phyloP scores from a whole-genome alignment of 2,329 filamentous ascomycete genomes.

The Verticillium longisporum region DNA sequence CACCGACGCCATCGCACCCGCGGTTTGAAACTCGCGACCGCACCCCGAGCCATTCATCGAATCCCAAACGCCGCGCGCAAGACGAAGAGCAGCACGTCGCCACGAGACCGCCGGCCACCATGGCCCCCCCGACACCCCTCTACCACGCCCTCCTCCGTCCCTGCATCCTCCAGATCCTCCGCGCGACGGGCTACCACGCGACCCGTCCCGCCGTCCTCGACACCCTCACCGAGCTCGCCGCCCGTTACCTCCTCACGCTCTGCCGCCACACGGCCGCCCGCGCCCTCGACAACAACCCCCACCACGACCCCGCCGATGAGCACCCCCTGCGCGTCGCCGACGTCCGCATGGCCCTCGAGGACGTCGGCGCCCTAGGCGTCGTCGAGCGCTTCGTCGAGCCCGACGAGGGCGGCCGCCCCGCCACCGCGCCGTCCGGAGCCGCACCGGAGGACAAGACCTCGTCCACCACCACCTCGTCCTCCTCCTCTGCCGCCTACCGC shows the following conservation, averaged over 20 bases:
- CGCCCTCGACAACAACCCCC: conserved; percentile 46
- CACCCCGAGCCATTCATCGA: no score
- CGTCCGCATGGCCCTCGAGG: conserved; percentile 77
- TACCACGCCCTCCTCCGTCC: conserved; percentile 78
- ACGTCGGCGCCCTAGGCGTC: conserved; percentile 68
- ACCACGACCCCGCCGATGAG: not conserved
- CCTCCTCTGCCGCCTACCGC: not conserved
- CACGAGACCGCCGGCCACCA: conserved; percentile 16
- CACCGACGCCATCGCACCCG: not conserved
- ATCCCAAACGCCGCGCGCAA: not conserved
- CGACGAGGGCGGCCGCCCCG: conserved; percentile 39
- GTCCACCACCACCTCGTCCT: no score
- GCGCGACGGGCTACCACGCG: conserved; percentile 82
- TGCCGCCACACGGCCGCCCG: conserved; percentile 66
- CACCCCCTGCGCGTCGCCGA: conserved; percentile 54
- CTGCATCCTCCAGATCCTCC: conserved; percentile 82
- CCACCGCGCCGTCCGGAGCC: not conserved
- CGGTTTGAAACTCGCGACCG: not conserved
- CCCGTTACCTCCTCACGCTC: conserved; percentile 70
- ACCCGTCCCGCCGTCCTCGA: conserved; percentile 79
- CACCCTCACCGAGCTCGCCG: conserved; percentile 78
- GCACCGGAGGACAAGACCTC: not conserved
- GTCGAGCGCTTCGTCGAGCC: conserved; percentile 60
- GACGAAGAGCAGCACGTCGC: not conserved
- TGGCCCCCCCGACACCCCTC: conserved; percentile 40